Evolutionary conservation across 2,329 filamentous ascomycete genomes (phyloP).

Genomic region (Xylariaceae sp.): DNA sequence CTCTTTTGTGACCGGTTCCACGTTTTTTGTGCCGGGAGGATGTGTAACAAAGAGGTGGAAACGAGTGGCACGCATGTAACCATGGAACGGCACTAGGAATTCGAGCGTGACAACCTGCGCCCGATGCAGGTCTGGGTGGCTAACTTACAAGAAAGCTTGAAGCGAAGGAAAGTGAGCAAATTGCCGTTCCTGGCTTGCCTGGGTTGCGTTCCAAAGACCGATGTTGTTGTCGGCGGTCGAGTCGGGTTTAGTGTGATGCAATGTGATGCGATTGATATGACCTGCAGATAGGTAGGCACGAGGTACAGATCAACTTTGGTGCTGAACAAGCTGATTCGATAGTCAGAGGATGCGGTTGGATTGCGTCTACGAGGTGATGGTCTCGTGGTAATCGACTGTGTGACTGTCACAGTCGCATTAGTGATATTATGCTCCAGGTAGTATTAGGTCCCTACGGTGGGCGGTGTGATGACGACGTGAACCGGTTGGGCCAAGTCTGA

Average conservation of each 20-base stretch:
- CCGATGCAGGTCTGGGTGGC: not conserved
- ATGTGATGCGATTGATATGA: slow-evolving; percentile 12
- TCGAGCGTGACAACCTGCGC: not conserved
- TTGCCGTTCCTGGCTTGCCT: not conserved
- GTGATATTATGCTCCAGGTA: no score
- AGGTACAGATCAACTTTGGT: slow-evolving; percentile 13
- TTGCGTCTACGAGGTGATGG: no score
- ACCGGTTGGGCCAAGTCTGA: no score
- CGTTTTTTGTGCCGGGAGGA: not conserved
- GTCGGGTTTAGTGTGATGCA: slow-evolving; percentile 1
- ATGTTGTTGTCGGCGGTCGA: not conserved
- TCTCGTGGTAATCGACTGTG: no score
- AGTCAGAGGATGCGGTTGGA: no score
- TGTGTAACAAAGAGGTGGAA: no score
- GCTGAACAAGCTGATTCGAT: not conserved
- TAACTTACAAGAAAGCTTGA: slow-evolving; percentile 2
- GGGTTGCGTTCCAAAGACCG: not conserved
- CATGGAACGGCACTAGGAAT: not conserved
- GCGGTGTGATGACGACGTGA: no score
- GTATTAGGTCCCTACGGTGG: no score
- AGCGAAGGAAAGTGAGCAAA: not conserved
- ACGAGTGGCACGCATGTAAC: not conserved
- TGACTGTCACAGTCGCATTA: no score
- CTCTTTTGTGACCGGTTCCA: not conserved
- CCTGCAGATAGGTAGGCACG: slow-evolving; percentile 13